phyloP scores from a whole-genome alignment of 768 basidiomycete genomes.

The Hydnomerulius pinastri region DNA sequence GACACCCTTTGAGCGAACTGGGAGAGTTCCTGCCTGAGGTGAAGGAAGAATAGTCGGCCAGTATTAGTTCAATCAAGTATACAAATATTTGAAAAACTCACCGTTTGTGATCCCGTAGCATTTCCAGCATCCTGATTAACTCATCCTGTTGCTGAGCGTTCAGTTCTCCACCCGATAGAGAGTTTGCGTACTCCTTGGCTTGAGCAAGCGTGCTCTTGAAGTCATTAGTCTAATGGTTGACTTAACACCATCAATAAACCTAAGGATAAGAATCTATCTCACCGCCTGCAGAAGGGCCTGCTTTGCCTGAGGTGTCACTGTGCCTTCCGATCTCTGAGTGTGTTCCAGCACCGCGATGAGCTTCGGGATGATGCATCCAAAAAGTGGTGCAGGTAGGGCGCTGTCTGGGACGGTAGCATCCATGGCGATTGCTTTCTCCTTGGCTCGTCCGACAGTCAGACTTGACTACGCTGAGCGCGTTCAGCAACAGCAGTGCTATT shows the following conservation, averaged over 20 bases:
- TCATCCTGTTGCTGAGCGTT: slow-evolving; percentile 68
- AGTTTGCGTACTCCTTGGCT: slow-evolving; percentile 59
- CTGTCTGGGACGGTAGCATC: slow-evolving; percentile 7
- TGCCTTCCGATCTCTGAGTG: slow-evolving; percentile 57
- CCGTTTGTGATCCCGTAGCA: slow-evolving; percentile 64
- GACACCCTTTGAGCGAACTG: slow-evolving; percentile 51
- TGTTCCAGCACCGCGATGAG: slow-evolving; percentile 62
- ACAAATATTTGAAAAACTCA: slow-evolving; percentile 26
- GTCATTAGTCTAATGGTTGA: slow-evolving; percentile 60
- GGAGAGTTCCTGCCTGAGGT: slow-evolving; percentile 54
- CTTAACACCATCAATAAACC: background rate
- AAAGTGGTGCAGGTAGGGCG: slow-evolving; percentile 46
- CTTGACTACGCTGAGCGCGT: no score
- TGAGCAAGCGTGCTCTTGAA: slow-evolving; percentile 59
- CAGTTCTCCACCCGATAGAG: slow-evolving; percentile 74
- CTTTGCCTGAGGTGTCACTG: slow-evolving; percentile 56
- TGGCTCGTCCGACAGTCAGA: no score
- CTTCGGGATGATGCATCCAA: slow-evolving; percentile 59
- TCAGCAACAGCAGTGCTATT: background rate
- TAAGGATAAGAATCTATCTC: slow-evolving; percentile 10
- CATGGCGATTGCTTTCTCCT: no score
- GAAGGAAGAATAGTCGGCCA: background rate
- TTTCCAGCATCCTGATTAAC: slow-evolving; percentile 68
- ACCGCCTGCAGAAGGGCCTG: slow-evolving; percentile 71
- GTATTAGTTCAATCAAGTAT: background rate